These are phyloP conservation scores for Zopfia rhizophila DNA, from an alignment of 2,329 filamentous ascomycete species.

Conservation along the genomic window DNA sequence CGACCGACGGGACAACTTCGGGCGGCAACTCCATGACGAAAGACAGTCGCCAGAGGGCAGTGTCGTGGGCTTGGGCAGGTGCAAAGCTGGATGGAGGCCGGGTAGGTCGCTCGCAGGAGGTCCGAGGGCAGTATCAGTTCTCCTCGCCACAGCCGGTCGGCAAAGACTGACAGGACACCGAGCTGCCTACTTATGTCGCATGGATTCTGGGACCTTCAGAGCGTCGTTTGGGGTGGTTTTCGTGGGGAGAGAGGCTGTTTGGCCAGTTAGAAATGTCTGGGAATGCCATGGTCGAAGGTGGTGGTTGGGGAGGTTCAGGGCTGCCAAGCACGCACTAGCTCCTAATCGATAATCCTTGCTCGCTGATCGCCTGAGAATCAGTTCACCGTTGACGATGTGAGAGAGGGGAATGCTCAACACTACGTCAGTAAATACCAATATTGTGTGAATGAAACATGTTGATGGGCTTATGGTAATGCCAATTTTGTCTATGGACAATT, in stretches of 20 bases:
- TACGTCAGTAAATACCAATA: too few species aligned
- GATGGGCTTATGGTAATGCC: too few species aligned
- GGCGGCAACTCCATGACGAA: conserved; percentile 41
- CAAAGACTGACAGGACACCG: conserved; percentile 27
- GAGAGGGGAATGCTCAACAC: too few species aligned
- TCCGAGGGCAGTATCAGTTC: conserved; percentile 38
- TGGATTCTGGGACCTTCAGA: conserved; percentile 16
- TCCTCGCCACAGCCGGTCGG: conserved; percentile 38
- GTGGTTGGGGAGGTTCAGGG: conserved; percentile 37
- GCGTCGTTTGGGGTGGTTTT: conserved; percentile 9
- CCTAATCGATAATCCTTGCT: conserved; percentile 25
- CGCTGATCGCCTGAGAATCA: conserved; percentile 29
- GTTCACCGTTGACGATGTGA: conserved; percentile 17
- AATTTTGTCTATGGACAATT: too few species aligned
- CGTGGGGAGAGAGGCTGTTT: conserved; percentile 19
- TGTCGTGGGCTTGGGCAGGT: conserved; percentile 28
- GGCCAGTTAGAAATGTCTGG: conserved; percentile 29
- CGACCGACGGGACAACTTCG: conserved; percentile 46
- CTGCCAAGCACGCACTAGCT: conserved; percentile 25
- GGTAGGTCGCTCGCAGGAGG: conserved; percentile 34
- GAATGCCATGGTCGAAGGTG: conserved; percentile 25
- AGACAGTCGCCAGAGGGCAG: conserved; percentile 11
- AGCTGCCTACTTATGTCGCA: conserved; percentile 38
- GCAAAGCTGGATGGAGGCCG: conserved; percentile 35
- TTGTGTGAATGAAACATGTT: too few species aligned